Evolutionary conservation across 2,329 filamentous ascomycete genomes (phyloP), one percentile per base, ranked within the genome.

Genomic region (Sarocladium oryzae): DNA sequence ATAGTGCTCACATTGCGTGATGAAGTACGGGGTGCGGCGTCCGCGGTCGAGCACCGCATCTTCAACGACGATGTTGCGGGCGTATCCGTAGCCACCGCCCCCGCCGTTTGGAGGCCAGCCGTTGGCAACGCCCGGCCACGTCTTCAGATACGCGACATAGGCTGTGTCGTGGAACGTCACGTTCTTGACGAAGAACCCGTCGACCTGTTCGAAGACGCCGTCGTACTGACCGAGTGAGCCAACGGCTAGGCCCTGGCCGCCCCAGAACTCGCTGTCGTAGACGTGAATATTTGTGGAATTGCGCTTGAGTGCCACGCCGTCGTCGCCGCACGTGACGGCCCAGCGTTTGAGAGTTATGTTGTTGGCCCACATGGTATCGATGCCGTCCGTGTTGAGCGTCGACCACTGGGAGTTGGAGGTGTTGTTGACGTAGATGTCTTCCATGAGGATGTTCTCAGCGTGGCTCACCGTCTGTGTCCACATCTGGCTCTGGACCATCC

Each of bases 401-500:
- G 56, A 64, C 56, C 63, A 62, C 50, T 58, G 50, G 48, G 58
- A 61, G 10, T 50, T 55, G 1, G 66, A 68, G 1, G 71, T 74
- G 59, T 71, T 80, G 63, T 80, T 80, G 51, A 79, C 69, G 54
- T 71, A 75, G 3, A 81, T 77, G 53, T 76, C 69, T 48, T 75
- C 66, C 6, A 81, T 64, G 1, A 75, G 61, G 2, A 76, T 62
- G 46, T 75, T 63, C 6, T 70, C 54, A 2, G 73, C 75, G 58
- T 75, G 64, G 9, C 75, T 75, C 26, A 79, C 69, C 1, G 74
- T 74, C 69, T 81, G 75, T 0, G 75, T 76, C 72, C 79, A 83
- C 79, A 83, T 82, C 63, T 82, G 79, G 54, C 72, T 77, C 54
- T 78, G 72, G 7, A 82, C 63, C 55, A 79, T 81, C 2, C 67